phyloP scores from a whole-genome alignment of 2,329 filamentous ascomycete genomes.

The Elsinoe batatas region DNA sequence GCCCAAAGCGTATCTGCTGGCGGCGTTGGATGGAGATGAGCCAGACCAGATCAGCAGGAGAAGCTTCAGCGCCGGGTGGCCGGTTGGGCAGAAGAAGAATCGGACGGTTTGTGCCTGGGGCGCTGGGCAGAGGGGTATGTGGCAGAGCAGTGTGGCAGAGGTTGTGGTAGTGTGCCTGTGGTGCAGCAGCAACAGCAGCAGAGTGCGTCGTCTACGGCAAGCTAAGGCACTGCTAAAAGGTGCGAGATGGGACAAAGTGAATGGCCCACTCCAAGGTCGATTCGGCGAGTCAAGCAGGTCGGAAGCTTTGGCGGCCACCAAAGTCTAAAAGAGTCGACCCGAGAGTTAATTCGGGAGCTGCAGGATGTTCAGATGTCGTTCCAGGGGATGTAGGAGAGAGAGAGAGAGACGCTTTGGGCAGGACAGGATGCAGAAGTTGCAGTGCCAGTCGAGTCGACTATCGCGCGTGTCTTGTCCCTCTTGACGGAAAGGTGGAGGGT shows the following conservation, averaged over 20 bases:
- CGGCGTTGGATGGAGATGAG: neutral
- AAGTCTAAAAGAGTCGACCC: constrained; percentile 8
- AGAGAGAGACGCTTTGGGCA: neutral
- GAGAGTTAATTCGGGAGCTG: neutral
- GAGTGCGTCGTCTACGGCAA: neutral
- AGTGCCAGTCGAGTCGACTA: neutral
- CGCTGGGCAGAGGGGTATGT: neutral
- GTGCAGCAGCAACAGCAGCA: constrained; percentile 3
- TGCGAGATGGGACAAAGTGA: constrained; percentile 3
- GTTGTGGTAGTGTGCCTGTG: neutral
- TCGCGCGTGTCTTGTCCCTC: neutral
- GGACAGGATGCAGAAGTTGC: neutral
- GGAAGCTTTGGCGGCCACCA: constrained; percentile 3
- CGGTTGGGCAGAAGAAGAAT: neutral
- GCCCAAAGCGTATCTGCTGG: constrained; percentile 2
- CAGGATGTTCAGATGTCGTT: neutral
- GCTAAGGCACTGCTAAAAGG: neutral
- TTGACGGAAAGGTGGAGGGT: neutral
- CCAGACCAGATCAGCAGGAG: constrained; percentile 10
- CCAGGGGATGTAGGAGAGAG: neutral
- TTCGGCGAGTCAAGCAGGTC: constrained; percentile 7
- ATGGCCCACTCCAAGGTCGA: constrained; percentile 1
- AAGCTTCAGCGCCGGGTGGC: neutral
- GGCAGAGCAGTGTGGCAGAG: constrained; percentile 1
- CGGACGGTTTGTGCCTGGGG: neutral